These are phyloP conservation scores for Brettanomyces nanus DNA, from an alignment of 805 yeast species.

Conservation along the genomic window DNA sequence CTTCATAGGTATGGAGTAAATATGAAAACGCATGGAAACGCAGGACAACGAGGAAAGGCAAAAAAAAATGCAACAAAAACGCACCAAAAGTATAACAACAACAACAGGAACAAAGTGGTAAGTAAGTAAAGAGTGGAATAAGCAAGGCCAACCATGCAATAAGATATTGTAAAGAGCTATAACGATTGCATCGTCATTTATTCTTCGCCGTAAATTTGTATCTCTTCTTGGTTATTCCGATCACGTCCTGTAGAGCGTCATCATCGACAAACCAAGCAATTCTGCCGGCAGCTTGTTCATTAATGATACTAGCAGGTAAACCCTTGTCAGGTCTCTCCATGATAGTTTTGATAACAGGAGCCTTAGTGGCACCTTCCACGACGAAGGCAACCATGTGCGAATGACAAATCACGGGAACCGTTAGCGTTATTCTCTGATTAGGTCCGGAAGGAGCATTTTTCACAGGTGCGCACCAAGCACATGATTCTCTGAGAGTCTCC, in stretches of 20 bases:
- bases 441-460: constrained; percentile 90
- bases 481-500: constrained; percentile 76
- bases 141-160: too few relatives aligned
- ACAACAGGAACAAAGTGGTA: neutral
- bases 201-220: constrained; percentile 39
- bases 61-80: neutral
- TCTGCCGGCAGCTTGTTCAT: constrained; percentile 94
- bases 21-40: too few relatives aligned
- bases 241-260: constrained; percentile 78
- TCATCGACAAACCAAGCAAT: constrained; percentile 97
- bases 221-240: constrained; percentile 57
- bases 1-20: neutral
- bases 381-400: constrained; percentile 89
- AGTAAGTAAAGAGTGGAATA: too few relatives aligned
- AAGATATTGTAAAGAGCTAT: neutral
- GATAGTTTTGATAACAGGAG: constrained; percentile 81
- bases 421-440: constrained; percentile 72
- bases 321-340: constrained; percentile 98
- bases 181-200: neutral
- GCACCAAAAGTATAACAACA: neutral
- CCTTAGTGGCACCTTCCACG: constrained; percentile 93
- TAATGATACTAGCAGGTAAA: constrained; percentile 85
- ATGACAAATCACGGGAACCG: constrained; percentile 92
- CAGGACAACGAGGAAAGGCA: neutral
- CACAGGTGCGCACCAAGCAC: constrained; percentile 94